Base-by-base conservation (phyloP, 768 basidiomycete species). In the Termitomyces sp. region DNA sequence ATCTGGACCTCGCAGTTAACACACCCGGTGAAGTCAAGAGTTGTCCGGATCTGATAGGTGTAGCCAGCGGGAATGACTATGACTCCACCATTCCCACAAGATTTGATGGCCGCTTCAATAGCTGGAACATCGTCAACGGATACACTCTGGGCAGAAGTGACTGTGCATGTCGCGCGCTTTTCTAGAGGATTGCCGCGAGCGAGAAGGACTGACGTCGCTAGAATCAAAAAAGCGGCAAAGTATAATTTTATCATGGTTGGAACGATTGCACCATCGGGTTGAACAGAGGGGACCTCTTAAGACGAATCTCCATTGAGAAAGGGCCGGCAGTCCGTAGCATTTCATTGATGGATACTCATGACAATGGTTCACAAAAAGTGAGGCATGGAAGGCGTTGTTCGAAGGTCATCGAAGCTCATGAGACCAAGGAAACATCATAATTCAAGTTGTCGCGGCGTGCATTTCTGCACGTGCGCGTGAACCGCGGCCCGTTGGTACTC, bases 51-150 rank as follows among this genome's bases (percentile, higher is more conserved):
- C 33, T 65, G 59, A 36, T 66, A 71, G 2, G 61, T 64, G 18
- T 54, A 60, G 7, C 69, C 67, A 16, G 67, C 69, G 24, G 70
- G 67, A 37, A 72, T 65, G 33, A 70, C 64, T 24, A 71, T 71
- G 34, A 68, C 66, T 7, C 71, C 70, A 10, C 68, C 69, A 33
- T 69, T 69, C 1, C 71, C 71, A 42, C 70, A 72, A 33, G 68
- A 64, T 52, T 69, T 61, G 48, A 72, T 64, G 30, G 70, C 70
- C 8, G 65, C 65, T 46, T 64, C 56, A 20, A 71, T 71, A 51
- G 71, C 67, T 26, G 68, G 70, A 13, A 71, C 69, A 49, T 72
- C 71, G 45, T 72, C 71, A 10, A 55, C 57, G 10, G 64, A 65
- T 9, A 68, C 60, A 45, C 64, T 57, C 3, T 61, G 62, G 1